These are phyloP conservation scores for Phytophthora nicotianae DNA, from an alignment of 352 stramenopile species.

Conservation along the genomic window DNA sequence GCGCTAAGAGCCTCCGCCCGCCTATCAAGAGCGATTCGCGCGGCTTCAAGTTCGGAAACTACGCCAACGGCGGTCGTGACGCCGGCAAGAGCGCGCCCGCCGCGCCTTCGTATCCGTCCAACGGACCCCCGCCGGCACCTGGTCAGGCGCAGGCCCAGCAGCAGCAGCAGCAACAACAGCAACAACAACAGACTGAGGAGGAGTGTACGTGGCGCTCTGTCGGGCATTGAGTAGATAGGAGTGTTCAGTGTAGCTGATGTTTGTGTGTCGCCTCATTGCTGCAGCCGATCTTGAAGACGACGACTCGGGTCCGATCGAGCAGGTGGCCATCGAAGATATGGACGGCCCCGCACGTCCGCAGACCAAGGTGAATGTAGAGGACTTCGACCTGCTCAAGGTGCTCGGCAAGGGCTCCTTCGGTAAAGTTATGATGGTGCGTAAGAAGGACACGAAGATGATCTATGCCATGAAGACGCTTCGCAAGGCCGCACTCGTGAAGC, in stretches of 20 bases:
- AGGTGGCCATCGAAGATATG: constrained; percentile 85
- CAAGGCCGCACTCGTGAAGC: constrained; percentile 93
- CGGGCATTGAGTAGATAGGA: not conserved
- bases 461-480: constrained; percentile 96
- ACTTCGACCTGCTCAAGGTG: constrained; percentile 94
- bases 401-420: constrained; percentile 96
- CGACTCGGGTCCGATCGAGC: constrained; percentile 79
- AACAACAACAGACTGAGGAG: constrained; percentile 46
- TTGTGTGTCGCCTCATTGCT: constrained; percentile 7
- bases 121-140: constrained; percentile 36
- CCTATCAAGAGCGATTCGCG: constrained; percentile 87
- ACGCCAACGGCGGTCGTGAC: constrained; percentile 54
- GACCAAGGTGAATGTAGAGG: constrained; percentile 90
- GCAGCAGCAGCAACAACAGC: constrained; percentile 30
- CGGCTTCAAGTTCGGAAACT: constrained; percentile 76
- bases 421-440: constrained; percentile 96
- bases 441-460: constrained; percentile 94
- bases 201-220: constrained; percentile 57
- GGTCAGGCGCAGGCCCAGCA: constrained; percentile 29
- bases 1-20: constrained; percentile 62
- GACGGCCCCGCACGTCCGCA: constrained; percentile 60
- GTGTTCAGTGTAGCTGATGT: constrained; percentile 1
- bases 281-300: constrained; percentile 81
- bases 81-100: constrained; percentile 74
- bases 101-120: constrained; percentile 61